phyloP scores from a whole-genome alignment of 1,284 basidiomycete genomes.

The Coriolopsis trogii region DNA sequence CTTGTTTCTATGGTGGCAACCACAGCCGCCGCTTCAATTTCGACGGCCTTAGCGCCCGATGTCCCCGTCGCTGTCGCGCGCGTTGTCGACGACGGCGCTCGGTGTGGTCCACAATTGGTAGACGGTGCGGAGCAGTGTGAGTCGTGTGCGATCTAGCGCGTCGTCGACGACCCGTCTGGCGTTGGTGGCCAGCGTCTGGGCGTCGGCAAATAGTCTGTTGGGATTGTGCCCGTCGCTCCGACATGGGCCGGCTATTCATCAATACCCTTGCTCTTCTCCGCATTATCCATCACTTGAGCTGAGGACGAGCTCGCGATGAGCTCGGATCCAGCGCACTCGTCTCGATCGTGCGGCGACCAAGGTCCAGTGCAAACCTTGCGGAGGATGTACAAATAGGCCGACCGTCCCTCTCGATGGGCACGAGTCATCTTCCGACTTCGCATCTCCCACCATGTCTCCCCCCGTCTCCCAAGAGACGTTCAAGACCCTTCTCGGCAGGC shows the following conservation, averaged over 20 bases:
- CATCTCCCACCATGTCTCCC: slow-evolving; percentile 19
- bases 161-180: too few species aligned
- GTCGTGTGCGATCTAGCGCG: background rate
- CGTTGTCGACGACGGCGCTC: background rate
- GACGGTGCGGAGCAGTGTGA: background rate
- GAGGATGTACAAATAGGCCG: slow-evolving; percentile 3
- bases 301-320: slow-evolving; percentile 9
- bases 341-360: background rate
- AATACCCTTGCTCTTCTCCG: background rate
- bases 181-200: too few species aligned
- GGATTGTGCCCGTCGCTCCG: too few species aligned
- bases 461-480: slow-evolving; percentile 59
- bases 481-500: slow-evolving; percentile 74
- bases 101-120: background rate
- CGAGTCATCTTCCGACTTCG: slow-evolving; percentile 8
- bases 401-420: background rate
- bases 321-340: slow-evolving; percentile 3
- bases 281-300: too few species aligned
- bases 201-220: background rate
- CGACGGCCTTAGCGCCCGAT: slow-evolving; percentile 7
- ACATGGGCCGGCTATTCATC: slow-evolving; percentile 1
- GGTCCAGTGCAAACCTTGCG: background rate
- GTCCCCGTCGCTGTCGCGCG: background rate
- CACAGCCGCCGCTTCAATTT: slow-evolving; percentile 9
- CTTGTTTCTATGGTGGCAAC: slow-evolving; percentile 26